These are phyloP conservation scores for Venturia aucupariae DNA, from an alignment of 2,329 filamentous ascomycete species.

Conservation along the genomic window DNA sequence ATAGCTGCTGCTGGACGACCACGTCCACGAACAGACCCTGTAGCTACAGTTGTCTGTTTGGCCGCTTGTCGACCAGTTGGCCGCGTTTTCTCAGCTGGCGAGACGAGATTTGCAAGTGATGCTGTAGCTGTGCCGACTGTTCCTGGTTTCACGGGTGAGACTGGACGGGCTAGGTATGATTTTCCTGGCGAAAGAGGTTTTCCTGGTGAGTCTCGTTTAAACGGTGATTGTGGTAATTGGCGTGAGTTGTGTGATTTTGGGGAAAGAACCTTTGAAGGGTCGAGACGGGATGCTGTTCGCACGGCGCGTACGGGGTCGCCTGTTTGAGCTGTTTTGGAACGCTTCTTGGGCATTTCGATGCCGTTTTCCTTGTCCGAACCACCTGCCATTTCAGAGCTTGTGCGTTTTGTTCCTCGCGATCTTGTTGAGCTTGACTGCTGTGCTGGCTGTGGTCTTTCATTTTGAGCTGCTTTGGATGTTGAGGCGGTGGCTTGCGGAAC, in stretches of 20 bases:
- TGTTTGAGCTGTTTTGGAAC: conserved; percentile 33
- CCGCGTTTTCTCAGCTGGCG: conserved; percentile 20
- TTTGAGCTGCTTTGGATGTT: conserved; percentile 3
- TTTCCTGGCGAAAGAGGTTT: conserved; percentile 43
- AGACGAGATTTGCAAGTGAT: conserved; percentile 13
- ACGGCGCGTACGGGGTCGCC: conserved; percentile 23
- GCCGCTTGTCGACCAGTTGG: conserved; percentile 28
- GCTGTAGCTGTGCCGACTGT: conserved; percentile 12
- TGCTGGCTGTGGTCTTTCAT: conserved; percentile 16
- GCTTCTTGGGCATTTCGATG: conserved; percentile 63
- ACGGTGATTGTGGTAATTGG: conserved; percentile 49
- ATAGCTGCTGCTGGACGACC: conserved; percentile 26
- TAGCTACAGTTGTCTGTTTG: conserved; percentile 22
- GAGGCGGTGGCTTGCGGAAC: conserved; percentile 15
- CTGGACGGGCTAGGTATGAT: conserved; percentile 47
- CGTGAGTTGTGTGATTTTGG: conserved; percentile 76
- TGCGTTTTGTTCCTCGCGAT: conserved; percentile 22
- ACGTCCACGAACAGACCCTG: conserved; percentile 18
- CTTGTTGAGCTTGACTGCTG: conserved; percentile 1
- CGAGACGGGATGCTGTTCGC: conserved; percentile 24
- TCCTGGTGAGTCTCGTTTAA: conserved; percentile 24
- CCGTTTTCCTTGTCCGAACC: conserved; percentile 65
- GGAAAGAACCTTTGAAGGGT: conserved; percentile 58
- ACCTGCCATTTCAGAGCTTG: conserved; percentile 41
- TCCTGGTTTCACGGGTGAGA: conserved; percentile 42